A percentile compares a stretch with the other conserved stretches of the same genome.
phyloP scores from a whole-genome alignment of 2,329 filamentous ascomycete genomes.

The Penicillium frequentans region DNA sequence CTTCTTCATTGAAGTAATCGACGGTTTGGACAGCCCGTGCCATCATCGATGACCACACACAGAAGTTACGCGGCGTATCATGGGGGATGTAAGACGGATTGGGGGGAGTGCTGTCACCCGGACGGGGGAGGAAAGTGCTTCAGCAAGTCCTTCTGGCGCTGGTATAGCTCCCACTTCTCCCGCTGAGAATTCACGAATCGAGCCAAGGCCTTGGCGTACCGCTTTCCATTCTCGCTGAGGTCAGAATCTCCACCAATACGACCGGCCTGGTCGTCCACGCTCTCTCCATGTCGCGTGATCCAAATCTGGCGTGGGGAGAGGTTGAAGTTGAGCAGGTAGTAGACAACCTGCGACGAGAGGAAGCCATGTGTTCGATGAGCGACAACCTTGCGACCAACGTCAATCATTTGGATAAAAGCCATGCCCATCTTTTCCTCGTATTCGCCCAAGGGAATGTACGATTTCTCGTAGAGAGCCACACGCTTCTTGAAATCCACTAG shows the following conservation, averaged over 20 bases:
- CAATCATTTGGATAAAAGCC: slow-evolving; percentile 97
- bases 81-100: slow-evolving; percentile 72
- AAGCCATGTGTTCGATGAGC: slow-evolving; percentile 90
- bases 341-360: slow-evolving; percentile 85
- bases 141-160: slow-evolving; percentile 73
- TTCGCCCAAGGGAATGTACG: slow-evolving; percentile 84
- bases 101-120: slow-evolving; percentile 89
- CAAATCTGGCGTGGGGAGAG: slow-evolving; percentile 93
- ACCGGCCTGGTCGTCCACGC: slow-evolving; percentile 78
- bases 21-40: slow-evolving; percentile 85
- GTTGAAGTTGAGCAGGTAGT: slow-evolving; percentile 96
- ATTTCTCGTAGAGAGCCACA: slow-evolving; percentile 89
- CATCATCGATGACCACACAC: slow-evolving; percentile 98
- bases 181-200: slow-evolving; percentile 81
- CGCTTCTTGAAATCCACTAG: slow-evolving; percentile 90
- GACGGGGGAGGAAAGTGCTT: slow-evolving; percentile 81
- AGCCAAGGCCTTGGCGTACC: slow-evolving; percentile 77
- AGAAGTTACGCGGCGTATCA: slow-evolving; percentile 79
- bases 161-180: slow-evolving; percentile 76
- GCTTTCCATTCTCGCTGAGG: slow-evolving; percentile 75
- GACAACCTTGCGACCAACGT: slow-evolving; percentile 91
- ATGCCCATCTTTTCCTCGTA: slow-evolving; percentile 89
- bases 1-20: slow-evolving; percentile 89
- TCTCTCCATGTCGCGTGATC: slow-evolving; percentile 95
- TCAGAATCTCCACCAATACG: slow-evolving; percentile 90